Evolutionary conservation across 805 yeast genomes (phyloP).

Genomic region (Teunomyces pallodes): DNA sequence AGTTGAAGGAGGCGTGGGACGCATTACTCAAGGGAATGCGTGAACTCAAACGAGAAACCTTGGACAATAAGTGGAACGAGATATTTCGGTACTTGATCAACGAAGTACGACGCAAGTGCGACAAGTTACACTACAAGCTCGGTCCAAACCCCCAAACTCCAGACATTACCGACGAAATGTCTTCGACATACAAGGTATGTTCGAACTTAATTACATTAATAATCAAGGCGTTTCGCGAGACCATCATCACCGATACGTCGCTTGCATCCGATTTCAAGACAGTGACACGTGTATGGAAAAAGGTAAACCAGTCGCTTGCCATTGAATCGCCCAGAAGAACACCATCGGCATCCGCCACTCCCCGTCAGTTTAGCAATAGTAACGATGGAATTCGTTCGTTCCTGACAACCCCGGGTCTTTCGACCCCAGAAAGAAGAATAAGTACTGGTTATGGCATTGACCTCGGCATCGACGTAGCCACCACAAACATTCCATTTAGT

Average conservation of each 20-base stretch:
- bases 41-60: conserved; percentile 42
- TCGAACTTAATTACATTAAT: conserved; percentile 36
- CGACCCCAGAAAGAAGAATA: not conserved
- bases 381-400: conserved; percentile 16
- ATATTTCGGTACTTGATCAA: conserved; percentile 47
- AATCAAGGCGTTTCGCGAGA: conserved; percentile 34
- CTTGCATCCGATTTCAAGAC: conserved; percentile 22
- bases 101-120: conserved; percentile 30
- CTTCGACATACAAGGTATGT: conserved; percentile 35
- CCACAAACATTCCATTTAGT: conserved; percentile 31
- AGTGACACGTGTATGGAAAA: conserved; percentile 7
- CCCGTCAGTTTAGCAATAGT: conserved; percentile 2
- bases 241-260: conserved; percentile 30
- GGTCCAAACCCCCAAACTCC: conserved; percentile 6
- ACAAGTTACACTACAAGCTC: conserved; percentile 5
- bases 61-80: conserved; percentile 57
- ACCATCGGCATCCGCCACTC: conserved; percentile 1
- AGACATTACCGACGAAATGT: conserved; percentile 26
- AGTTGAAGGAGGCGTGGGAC: conserved; percentile 32
- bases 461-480: conserved; percentile 24
- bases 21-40: conserved; percentile 40
- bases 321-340: not conserved
- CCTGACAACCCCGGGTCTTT: conserved; percentile 9
- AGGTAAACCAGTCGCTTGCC: not conserved
- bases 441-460: conserved; percentile 29